Evolutionary conservation across 2,329 filamentous ascomycete species (phyloP), one percentile per base, ranked within the genome.

Genomic region (Fusarium brevicatenulatum): DNA sequence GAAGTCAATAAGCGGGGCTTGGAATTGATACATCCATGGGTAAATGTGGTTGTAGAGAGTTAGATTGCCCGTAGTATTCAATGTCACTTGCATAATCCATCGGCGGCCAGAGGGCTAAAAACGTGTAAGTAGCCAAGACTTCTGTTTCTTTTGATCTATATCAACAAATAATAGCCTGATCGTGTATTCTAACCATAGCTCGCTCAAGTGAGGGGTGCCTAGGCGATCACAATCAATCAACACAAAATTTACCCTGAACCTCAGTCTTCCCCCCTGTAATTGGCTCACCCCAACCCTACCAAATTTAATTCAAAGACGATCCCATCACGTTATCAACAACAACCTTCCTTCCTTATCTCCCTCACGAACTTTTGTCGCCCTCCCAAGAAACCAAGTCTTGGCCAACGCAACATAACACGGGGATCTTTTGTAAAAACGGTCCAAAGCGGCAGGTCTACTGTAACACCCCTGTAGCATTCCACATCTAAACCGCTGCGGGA

Each of bases 401-500:
- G 71, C 71, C 47, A 39, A 67, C 50, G 71, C 44, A 71, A 73
- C 71, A 74, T 68, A 23, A 58, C 44, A 73, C 56, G 63, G 71
- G 62, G 70, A 59, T 46, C 46, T 72, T 72, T 74, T 74, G 63
- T 66, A 28, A 64, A 66, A 47, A 60, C 34, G 46, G n/a, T 66
- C 60, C 39, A 46, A 74, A 74, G 50, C 23, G 71, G 71, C 60
- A 74, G 71, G 71, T 74, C 59, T 46, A 30, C 28, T 30, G 28
- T 30, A 15, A 23, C 1, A 58, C 37, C 71, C 71, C 4, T 46
- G 63, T 49, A 37, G 2, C 1, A 47, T 36, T 54, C 66, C 25
- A 53, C 49, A 62, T 66, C 71, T 74, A 74, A 72, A 49, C 71
- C 71, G 25, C 61, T 62, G 60, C 37, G 49, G 68, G 71, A 74